These are phyloP conservation scores for Eucalyptus tenuipes DNA, from an alignment of 345 rosid genomes.

Conservation along the genomic window DNA sequence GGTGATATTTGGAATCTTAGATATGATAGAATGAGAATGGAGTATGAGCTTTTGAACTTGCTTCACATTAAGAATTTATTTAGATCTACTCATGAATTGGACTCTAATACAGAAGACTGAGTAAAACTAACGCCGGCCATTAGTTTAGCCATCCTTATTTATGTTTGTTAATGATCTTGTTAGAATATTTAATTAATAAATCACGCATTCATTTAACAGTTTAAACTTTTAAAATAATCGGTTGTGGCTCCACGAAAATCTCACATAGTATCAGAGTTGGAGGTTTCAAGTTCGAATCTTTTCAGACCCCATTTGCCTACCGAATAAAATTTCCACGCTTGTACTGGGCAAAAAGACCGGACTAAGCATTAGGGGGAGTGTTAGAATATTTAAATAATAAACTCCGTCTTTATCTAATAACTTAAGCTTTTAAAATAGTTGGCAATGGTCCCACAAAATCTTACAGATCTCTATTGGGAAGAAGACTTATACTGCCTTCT, in stretches of 20 bases:
- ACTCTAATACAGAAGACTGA: background rate
- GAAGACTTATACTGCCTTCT: background rate
- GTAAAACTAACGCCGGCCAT: background rate
- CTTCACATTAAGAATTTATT: background rate
- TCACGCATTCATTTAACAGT: rapidly evolving
- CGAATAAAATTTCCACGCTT: too few relatives aligned
- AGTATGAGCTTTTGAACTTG: background rate
- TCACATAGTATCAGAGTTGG: too few relatives aligned
- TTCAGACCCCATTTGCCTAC: too few relatives aligned
- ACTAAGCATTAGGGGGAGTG: too few relatives aligned
- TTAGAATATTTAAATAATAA: too few relatives aligned
- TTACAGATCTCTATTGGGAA: background rate
- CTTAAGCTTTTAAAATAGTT: too few relatives aligned
- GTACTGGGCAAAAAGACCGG: too few relatives aligned
- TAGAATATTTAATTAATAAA: too few relatives aligned
- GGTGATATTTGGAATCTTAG: background rate
- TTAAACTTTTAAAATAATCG: too few relatives aligned
- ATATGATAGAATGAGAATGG: background rate
- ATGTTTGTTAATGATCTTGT: background rate
- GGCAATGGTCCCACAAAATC: too few relatives aligned
- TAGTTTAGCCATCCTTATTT: background rate
- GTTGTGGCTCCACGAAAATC: too few relatives aligned
- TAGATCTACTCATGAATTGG: background rate
- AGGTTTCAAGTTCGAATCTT: too few relatives aligned
- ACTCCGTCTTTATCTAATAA: rapidly evolving